These are phyloP conservation scores for Lentinus tigrinus DNA, from an alignment of 768 basidiomycete species.

Conservation along the genomic window DNA sequence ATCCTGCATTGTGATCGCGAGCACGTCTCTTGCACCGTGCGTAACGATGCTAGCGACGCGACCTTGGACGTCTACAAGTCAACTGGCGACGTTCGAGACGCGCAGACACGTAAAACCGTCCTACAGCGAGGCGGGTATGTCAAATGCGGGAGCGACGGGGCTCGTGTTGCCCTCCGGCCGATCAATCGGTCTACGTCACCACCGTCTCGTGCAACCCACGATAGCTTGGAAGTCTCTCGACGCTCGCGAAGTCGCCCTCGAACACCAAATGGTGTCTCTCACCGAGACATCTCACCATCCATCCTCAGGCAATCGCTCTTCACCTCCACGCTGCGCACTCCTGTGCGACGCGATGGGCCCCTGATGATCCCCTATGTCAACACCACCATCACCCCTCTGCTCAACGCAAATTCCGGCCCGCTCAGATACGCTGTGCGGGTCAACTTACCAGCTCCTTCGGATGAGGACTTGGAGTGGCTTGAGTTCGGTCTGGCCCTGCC, in stretches of 20 bases:
- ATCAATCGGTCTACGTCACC: slow-evolving; percentile 24
- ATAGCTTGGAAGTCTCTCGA: slow-evolving; percentile 16
- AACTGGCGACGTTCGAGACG: slow-evolving; percentile 54
- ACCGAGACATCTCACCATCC: slow-evolving; percentile 22
- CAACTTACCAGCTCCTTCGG: slow-evolving; percentile 52
- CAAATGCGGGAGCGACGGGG: slow-evolving; percentile 61
- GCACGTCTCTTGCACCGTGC: slow-evolving; percentile 52
- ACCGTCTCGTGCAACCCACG: slow-evolving; percentile 11
- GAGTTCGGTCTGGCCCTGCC: slow-evolving; percentile 69
- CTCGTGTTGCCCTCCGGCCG: slow-evolving; percentile 52
- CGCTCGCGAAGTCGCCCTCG: slow-evolving; percentile 23
- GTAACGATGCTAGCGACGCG: slow-evolving; percentile 53
- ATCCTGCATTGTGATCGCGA: slow-evolving; percentile 69
- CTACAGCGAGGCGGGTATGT: slow-evolving; percentile 58
- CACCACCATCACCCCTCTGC: slow-evolving; percentile 53
- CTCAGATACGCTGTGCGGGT: slow-evolving; percentile 61
- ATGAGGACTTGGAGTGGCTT: slow-evolving; percentile 67
- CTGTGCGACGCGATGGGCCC: slow-evolving; percentile 48
- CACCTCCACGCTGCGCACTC: slow-evolving; percentile 19
- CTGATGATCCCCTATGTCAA: slow-evolving; percentile 61
- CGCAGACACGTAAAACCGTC: slow-evolving; percentile 63
- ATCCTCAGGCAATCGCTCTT: slow-evolving; percentile 24
- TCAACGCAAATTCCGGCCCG: slow-evolving; percentile 25
- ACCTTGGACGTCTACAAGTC: slow-evolving; percentile 64
- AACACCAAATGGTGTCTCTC: slow-evolving; percentile 20